Conservation (phyloP, 2,329 filamentous ascomycete genomes). For the Sporothrix pseudoabietina region DNA sequence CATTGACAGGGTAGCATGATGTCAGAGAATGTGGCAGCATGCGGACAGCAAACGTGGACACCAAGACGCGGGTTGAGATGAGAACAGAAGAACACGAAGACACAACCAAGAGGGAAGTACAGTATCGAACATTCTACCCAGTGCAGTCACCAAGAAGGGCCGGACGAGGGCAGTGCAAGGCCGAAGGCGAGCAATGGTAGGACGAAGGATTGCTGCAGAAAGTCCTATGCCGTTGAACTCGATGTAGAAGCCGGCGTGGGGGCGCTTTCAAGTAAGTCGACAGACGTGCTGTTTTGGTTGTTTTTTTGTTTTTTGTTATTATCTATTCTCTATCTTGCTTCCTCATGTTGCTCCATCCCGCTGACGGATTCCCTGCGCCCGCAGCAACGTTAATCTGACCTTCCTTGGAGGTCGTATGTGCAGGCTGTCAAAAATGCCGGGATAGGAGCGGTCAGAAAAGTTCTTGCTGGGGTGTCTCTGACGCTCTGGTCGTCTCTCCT, state of each 20-base stretch:
- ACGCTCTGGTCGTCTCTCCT: not conserved
- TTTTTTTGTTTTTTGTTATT: not conserved
- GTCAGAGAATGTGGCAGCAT: conserved; percentile 25
- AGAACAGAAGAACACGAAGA: not conserved
- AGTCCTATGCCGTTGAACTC: not conserved
- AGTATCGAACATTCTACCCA: not conserved
- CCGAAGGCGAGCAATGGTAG: not conserved
- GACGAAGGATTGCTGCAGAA: not conserved
- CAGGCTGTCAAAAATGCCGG: not conserved
- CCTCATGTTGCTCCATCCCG: not conserved
- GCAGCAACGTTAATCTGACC: conserved; percentile 17
- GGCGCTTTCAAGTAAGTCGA: not conserved
- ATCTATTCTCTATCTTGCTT: not conserved
- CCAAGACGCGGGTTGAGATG: not conserved
- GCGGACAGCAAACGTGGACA: not conserved
- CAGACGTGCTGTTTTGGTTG: not conserved
- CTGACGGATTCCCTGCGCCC: conserved; percentile 12
- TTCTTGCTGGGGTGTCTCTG: not conserved
- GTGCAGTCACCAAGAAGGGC: not conserved
- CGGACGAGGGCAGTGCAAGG: conserved; percentile 12
- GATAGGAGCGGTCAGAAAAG: not conserved
- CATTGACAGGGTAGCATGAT: conserved; percentile 21
- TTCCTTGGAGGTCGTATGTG: conserved; percentile 1
- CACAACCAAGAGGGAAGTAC: not conserved
- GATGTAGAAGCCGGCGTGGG: not conserved